phyloP scores from a whole-genome alignment of 2,329 filamentous ascomycete genomes.

The Aspergillus pseudoviridinutans region DNA sequence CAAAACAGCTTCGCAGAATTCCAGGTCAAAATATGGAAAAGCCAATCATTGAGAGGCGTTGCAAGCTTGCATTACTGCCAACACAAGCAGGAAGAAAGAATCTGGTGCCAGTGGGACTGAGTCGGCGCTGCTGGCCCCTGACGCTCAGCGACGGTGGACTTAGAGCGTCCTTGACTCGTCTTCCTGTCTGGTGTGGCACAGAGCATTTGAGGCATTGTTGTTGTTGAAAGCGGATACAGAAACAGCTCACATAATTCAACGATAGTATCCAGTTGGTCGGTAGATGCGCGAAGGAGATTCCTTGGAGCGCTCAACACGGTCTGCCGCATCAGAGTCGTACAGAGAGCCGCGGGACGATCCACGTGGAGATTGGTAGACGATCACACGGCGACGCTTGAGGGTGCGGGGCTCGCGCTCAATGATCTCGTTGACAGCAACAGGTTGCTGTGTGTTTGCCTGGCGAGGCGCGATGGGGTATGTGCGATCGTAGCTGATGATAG shows the following conservation, averaged over 20 bases:
- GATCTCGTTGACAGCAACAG: slow-evolving; percentile 17
- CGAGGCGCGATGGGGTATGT: slow-evolving; percentile 30
- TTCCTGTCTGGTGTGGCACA: not conserved
- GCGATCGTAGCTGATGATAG: slow-evolving; percentile 30
- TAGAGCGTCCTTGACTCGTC: not conserved
- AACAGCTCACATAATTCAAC: slow-evolving; percentile 14
- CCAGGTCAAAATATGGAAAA: not conserved
- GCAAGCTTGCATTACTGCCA: not conserved
- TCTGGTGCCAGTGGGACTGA: not conserved
- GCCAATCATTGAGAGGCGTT: not conserved
- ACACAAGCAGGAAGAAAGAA: not conserved
- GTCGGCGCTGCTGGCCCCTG: not conserved
- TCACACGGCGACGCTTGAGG: slow-evolving; percentile 26
- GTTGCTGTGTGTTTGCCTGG: slow-evolving; percentile 15
- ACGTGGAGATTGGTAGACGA: slow-evolving; percentile 34
- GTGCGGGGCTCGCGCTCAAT: slow-evolving; percentile 26
- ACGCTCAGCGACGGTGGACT: not conserved
- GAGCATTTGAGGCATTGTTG: not conserved
- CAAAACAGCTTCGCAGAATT: not conserved
- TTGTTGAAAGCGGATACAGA: not conserved
- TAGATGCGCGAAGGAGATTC: slow-evolving; percentile 26
- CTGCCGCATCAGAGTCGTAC: slow-evolving; percentile 31
- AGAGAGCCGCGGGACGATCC: slow-evolving; percentile 34
- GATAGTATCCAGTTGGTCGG: slow-evolving; percentile 28
- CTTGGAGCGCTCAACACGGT: slow-evolving; percentile 31